These are phyloP conservation scores for Geranium rotundifolium DNA, from an alignment of 345 rosid species.

Conservation along the genomic window DNA sequence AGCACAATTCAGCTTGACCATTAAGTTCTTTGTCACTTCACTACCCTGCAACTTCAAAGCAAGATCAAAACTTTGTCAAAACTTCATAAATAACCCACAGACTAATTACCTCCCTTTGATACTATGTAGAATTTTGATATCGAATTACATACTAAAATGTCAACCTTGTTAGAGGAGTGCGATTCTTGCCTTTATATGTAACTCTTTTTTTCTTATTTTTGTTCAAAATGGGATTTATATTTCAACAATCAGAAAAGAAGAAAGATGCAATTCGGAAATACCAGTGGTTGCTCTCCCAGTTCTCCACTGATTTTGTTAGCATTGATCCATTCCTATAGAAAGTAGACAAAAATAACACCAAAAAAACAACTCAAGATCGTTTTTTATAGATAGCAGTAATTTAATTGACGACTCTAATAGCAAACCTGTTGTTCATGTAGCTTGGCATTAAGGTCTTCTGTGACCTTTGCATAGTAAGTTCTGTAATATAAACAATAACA, in stretches of 20 bases:
- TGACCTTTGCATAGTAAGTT: constrained; percentile 37
- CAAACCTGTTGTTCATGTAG: constrained; percentile 54
- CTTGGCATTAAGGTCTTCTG: constrained; percentile 30
- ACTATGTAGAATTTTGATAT: too few species aligned
- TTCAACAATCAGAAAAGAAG: not conserved
- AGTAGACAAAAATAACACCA: constrained; percentile 1
- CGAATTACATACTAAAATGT: too few species aligned
- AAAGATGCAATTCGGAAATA: constrained; percentile 10
- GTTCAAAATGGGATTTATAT: too few species aligned
- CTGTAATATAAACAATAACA: constrained; percentile 23
- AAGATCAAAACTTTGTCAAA: not conserved
- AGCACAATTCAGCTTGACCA: constrained; percentile 33
- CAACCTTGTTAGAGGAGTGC: too few species aligned
- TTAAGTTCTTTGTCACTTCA: constrained; percentile 21
- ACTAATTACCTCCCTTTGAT: not conserved
- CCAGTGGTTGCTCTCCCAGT: constrained; percentile 25
- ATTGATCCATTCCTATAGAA: constrained; percentile 44
- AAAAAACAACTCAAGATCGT: constrained; percentile 8
- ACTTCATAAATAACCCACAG: constrained; percentile 1
- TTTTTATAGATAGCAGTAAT: not conserved
- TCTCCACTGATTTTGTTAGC: constrained; percentile 12
- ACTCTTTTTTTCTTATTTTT: too few species aligned
- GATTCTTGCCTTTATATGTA: too few species aligned
- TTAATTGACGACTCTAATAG: constrained; percentile 6
- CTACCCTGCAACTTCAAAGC: constrained; percentile 19